Percentiles rank a stretch among this genome's conserved stretches.
Evolutionary conservation across 768 basidiomycete species (phyloP).

Genomic region (Mycena indigotica): DNA sequence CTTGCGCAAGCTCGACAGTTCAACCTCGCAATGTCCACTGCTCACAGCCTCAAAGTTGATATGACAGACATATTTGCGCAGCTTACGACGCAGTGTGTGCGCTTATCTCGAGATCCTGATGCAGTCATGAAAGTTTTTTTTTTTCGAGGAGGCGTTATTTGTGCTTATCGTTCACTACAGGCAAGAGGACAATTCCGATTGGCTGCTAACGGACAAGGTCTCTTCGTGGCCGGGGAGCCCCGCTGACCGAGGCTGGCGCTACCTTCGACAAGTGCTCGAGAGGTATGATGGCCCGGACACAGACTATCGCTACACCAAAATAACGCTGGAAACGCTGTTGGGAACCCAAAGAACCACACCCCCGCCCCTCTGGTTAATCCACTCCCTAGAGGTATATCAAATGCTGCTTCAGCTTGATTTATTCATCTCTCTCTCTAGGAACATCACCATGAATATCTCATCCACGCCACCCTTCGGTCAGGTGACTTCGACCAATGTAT

Average conservation of each 20-base stretch:
- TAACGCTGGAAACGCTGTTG: slow-evolving; percentile 75
- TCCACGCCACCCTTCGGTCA: slow-evolving; percentile 75
- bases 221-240: slow-evolving; percentile 83
- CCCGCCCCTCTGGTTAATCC: slow-evolving; percentile 84
- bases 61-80: slow-evolving; percentile 85
- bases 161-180: slow-evolving; percentile 39
- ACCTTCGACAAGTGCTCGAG: slow-evolving; percentile 77
- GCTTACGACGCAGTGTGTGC: slow-evolving; percentile 77
- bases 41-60: slow-evolving; percentile 75
- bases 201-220: slow-evolving; percentile 81
- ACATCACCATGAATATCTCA: slow-evolving; percentile 81
- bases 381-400: slow-evolving; percentile 63
- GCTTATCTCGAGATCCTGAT: slow-evolving; percentile 66
- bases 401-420: not conserved
- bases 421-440: slow-evolving; percentile 43
- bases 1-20: slow-evolving; percentile 80
- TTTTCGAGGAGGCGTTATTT: slow-evolving; percentile 4
- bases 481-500: slow-evolving; percentile 80
- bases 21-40: slow-evolving; percentile 76
- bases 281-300: slow-evolving; percentile 74
- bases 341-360: slow-evolving; percentile 59
- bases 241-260: slow-evolving; percentile 83
- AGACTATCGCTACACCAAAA: slow-evolving; percentile 76
- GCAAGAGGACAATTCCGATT: slow-evolving; percentile 71
- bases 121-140: slow-evolving; percentile 52